phyloP scores from a whole-genome alignment of 768 basidiomycete species.

The Strobilomyces dryophilus region DNA sequence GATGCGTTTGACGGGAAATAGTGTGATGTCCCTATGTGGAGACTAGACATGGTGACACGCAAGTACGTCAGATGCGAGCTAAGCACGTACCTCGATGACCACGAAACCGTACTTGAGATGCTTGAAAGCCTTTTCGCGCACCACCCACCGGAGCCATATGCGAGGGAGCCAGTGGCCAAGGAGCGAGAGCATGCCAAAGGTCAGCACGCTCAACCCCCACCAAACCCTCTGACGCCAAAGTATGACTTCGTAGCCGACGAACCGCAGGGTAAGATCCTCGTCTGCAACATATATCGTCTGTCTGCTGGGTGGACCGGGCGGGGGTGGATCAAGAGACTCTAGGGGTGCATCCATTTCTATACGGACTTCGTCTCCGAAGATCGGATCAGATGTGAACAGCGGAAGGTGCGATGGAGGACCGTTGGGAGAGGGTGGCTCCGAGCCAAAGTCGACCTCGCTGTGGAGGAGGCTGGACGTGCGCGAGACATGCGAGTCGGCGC shows the following conservation, averaged over 20 bases:
- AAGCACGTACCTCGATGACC: conserved; percentile 76
- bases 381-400: conserved; percentile 65
- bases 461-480: conserved; percentile 29
- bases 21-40: conserved; percentile 73
- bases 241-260: conserved; percentile 79
- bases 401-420: conserved; percentile 49
- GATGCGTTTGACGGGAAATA: conserved; percentile 67
- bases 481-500: conserved; percentile 26
- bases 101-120: conserved; percentile 67
- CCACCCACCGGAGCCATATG: conserved; percentile 86
- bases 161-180: conserved; percentile 93
- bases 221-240: conserved; percentile 63
- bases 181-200: conserved; percentile 70
- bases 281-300: conserved; percentile 85
- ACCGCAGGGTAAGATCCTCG: conserved; percentile 84
- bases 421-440: conserved; percentile 59
- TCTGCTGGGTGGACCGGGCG: conserved; percentile 76
- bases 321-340: conserved; percentile 62
- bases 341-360: conserved; percentile 75
- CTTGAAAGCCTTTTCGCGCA: conserved; percentile 78
- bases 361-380: conserved; percentile 80
- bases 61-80: neutral
- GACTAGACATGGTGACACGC: conserved; percentile 51
- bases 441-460: conserved; percentile 69
- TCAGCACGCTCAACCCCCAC: conserved; percentile 62